Evolutionary conservation across 2,329 filamentous ascomycete species (phyloP).

Genomic region (Monascus ruber): DNA sequence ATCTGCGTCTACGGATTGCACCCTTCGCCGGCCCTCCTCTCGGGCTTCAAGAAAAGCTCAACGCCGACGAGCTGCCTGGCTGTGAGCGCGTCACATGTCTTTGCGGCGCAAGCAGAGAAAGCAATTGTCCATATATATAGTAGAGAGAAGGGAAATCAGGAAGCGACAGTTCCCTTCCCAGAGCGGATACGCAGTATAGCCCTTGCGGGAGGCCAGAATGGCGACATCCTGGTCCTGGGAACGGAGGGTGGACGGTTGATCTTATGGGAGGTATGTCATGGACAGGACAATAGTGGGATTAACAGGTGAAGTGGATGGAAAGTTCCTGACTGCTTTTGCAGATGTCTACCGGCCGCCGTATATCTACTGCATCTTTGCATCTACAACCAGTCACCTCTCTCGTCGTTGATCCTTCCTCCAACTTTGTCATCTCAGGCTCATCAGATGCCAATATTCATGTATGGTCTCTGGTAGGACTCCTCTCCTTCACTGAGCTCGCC

Average conservation of each 20-base stretch:
- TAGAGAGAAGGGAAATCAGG: slow-evolving; percentile 70
- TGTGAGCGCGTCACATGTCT: slow-evolving; percentile 70
- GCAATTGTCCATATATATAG: slow-evolving; percentile 89
- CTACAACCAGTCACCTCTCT: slow-evolving; percentile 56
- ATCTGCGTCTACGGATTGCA: slow-evolving; percentile 78
- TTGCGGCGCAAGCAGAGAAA: slow-evolving; percentile 83
- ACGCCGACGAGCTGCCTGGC: slow-evolving; percentile 69
- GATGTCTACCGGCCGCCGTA: slow-evolving; percentile 34
- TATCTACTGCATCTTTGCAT: slow-evolving; percentile 33
- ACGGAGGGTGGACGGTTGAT: slow-evolving; percentile 77
- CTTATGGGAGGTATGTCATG: slow-evolving; percentile 69
- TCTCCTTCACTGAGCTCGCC: slow-evolving; percentile 46
- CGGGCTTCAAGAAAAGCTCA: slow-evolving; percentile 84
- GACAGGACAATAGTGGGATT: neutral
- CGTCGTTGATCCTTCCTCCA: slow-evolving; percentile 53
- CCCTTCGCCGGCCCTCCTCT: slow-evolving; percentile 62
- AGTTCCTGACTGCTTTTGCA: slow-evolving; percentile 9
- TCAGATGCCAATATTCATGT: slow-evolving; percentile 79
- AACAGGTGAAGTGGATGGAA: slow-evolving; percentile 7
- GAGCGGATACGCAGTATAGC: slow-evolving; percentile 73
- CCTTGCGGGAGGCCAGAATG: slow-evolving; percentile 52
- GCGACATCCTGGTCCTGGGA: slow-evolving; percentile 59
- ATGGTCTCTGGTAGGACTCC: slow-evolving; percentile 69
- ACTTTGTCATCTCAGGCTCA: slow-evolving; percentile 36
- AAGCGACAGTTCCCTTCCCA: slow-evolving; percentile 76